Percentiles rank a stretch among this genome's conserved stretches.
Evolutionary conservation across 192 early-diverging fungal species (phyloP).

Genomic region (Pilaira anomala): DNA sequence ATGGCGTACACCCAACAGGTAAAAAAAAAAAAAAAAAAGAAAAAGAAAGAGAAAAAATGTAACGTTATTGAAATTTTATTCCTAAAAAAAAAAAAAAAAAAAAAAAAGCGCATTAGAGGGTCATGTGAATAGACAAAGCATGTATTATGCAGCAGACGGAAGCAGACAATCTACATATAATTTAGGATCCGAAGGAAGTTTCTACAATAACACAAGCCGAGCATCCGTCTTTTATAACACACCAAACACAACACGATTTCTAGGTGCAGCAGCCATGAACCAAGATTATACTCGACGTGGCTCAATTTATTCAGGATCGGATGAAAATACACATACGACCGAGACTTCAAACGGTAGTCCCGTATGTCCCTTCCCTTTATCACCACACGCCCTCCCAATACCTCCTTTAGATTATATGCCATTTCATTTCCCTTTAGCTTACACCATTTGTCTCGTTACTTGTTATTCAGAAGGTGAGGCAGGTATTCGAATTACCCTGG

Average conservation of each 20-base stretch:
- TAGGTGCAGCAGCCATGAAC: too few species aligned
- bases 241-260: background rate
- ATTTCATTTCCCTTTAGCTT: constrained; percentile 49
- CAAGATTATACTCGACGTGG: constrained; percentile 16
- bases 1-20: constrained; percentile 22
- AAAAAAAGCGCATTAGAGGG: constrained; percentile 3
- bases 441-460: constrained; percentile 77
- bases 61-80: too few species aligned
- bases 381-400: constrained; percentile 37
- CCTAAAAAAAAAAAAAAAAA: constrained; percentile 6
- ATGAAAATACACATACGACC: background rate
- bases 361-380: constrained; percentile 34
- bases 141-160: background rate
- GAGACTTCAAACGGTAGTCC: background rate
- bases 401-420: constrained; percentile 44
- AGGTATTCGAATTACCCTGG: constrained; percentile 77
- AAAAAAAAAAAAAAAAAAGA: constrained; percentile 9
- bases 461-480: constrained; percentile 89
- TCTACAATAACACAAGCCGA: constrained; percentile 1
- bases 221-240: background rate
- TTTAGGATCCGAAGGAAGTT: background rate
- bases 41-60: constrained; percentile 5
- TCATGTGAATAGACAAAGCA: constrained; percentile 7
- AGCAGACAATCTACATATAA: too few species aligned
- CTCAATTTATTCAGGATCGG: constrained; percentile 19